Conservation (phyloP, 2,329 filamentous ascomycete species). For the Stachybotrys chlorohalonatus region DNA sequence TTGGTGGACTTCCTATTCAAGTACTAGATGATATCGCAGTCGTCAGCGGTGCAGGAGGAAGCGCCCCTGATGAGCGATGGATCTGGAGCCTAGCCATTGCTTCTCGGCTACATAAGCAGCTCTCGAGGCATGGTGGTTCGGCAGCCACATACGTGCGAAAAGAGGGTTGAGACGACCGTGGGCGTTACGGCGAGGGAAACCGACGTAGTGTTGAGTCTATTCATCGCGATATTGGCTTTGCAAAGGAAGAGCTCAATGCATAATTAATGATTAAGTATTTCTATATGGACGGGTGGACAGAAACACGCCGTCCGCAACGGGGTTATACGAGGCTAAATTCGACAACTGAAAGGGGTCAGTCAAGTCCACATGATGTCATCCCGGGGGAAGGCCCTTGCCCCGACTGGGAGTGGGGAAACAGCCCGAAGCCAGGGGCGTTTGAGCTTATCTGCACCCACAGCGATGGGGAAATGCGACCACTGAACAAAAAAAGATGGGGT, state of each 20-base stretch:
- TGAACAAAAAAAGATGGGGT: background rate
- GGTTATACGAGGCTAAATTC: background rate
- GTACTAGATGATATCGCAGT: conserved; percentile 46
- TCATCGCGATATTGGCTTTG: conserved; percentile 23
- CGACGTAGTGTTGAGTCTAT: conserved; percentile 64
- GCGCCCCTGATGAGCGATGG: background rate
- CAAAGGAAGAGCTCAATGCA: background rate
- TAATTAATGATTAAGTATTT: background rate
- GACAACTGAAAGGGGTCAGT: background rate
- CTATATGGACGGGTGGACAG: background rate
- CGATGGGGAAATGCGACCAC: background rate
- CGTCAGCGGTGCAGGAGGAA: background rate
- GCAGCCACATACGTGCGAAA: conserved; percentile 66
- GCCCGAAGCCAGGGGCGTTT: background rate
- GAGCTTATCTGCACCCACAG: background rate
- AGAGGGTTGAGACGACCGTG: conserved; percentile 74
- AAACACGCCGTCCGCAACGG: background rate
- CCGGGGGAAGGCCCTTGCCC: background rate
- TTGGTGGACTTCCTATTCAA: conserved; percentile 66
- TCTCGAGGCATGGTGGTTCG: background rate
- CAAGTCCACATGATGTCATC: conserved; percentile 15
- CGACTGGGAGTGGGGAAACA: background rate
- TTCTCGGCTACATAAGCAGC: background rate
- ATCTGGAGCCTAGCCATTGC: background rate
- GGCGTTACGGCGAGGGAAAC: conserved; percentile 80